Conservation (phyloP, 2,329 filamentous ascomycete genomes). For the Epichloe amarillans region DNA sequence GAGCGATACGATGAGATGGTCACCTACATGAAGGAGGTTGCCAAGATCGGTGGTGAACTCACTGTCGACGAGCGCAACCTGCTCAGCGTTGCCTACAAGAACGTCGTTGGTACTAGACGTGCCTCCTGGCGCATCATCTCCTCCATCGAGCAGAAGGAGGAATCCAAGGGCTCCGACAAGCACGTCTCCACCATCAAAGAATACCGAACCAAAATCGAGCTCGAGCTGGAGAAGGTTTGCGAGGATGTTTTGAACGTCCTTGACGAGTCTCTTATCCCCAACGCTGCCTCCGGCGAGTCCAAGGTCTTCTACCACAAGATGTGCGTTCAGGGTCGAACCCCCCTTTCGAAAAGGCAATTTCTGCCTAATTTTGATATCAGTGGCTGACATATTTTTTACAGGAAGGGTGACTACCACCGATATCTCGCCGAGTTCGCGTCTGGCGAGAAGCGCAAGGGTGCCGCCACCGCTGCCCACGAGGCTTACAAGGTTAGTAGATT, state of each 20-base stretch:
- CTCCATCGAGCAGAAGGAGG: slow-evolving; percentile 99
- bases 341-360: background rate
- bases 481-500: slow-evolving; percentile 75
- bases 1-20: slow-evolving; percentile 99
- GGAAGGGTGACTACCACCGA: slow-evolving; percentile 96
- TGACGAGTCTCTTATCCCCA: slow-evolving; percentile 85
- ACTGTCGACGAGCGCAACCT: slow-evolving; percentile 97
- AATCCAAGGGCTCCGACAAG: slow-evolving; percentile 94
- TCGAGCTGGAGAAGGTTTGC: slow-evolving; percentile 94
- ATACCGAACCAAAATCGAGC: slow-evolving; percentile 97
- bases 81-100: slow-evolving; percentile 98
- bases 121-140: slow-evolving; percentile 99
- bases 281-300: slow-evolving; percentile 91
- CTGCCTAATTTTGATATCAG: background rate
- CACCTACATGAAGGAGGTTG: slow-evolving; percentile 99
- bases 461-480: slow-evolving; percentile 78
- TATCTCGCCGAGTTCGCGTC: slow-evolving; percentile 90
- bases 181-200: slow-evolving; percentile 89
- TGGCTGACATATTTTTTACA: slow-evolving; percentile 21
- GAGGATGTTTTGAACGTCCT: slow-evolving; percentile 94
- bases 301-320: slow-evolving; percentile 99
- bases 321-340: slow-evolving; percentile 37
- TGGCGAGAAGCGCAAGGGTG: slow-evolving; percentile 81
- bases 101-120: slow-evolving; percentile 95
- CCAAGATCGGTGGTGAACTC: slow-evolving; percentile 70